Evolutionary conservation across 805 yeast species (phyloP).

Genomic region (Myxozyma udenii): DNA sequence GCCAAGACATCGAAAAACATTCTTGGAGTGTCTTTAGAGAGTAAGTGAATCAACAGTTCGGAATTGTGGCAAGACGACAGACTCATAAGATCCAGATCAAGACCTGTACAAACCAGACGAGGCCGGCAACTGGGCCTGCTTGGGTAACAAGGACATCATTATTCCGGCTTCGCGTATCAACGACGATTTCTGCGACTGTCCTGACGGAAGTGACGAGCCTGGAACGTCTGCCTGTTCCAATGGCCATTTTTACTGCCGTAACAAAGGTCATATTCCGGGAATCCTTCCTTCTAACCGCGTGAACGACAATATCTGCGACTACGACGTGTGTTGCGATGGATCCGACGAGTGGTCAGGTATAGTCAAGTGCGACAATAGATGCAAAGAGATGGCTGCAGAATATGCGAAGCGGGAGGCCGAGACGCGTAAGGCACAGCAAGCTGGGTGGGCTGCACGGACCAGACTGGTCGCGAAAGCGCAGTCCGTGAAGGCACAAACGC

Average conservation of each 20-base stretch:
- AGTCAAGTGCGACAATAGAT: slow-evolving; percentile 54
- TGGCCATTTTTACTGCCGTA: slow-evolving; percentile 68
- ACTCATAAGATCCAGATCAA: slow-evolving; percentile 1
- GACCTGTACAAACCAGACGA: slow-evolving; percentile 49
- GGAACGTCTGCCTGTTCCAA: slow-evolving; percentile 80
- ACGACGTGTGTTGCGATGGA: slow-evolving; percentile 88
- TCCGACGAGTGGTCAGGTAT: slow-evolving; percentile 63
- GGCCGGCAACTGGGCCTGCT: slow-evolving; percentile 64
- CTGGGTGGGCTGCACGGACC: slow-evolving; percentile 42
- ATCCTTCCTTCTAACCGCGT: slow-evolving; percentile 65
- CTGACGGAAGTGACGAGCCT: slow-evolving; percentile 97
- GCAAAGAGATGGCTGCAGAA: slow-evolving; percentile 49
- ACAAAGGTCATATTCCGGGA: slow-evolving; percentile 63
- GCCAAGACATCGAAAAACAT: neutral
- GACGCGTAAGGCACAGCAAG: slow-evolving; percentile 28
- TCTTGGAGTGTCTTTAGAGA: neutral
- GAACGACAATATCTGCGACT: slow-evolving; percentile 90
- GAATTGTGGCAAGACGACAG: neutral
- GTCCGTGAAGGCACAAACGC: slow-evolving; percentile 27
- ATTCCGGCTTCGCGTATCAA: slow-evolving; percentile 64
- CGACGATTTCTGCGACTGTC: slow-evolving; percentile 93
- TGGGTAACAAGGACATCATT: slow-evolving; percentile 61
- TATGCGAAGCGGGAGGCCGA: slow-evolving; percentile 36
- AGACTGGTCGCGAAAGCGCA: slow-evolving; percentile 38
- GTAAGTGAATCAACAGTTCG: neutral